Base-by-base conservation (phyloP, 306 rosid genomes). In the Vigna mungo region DNA sequence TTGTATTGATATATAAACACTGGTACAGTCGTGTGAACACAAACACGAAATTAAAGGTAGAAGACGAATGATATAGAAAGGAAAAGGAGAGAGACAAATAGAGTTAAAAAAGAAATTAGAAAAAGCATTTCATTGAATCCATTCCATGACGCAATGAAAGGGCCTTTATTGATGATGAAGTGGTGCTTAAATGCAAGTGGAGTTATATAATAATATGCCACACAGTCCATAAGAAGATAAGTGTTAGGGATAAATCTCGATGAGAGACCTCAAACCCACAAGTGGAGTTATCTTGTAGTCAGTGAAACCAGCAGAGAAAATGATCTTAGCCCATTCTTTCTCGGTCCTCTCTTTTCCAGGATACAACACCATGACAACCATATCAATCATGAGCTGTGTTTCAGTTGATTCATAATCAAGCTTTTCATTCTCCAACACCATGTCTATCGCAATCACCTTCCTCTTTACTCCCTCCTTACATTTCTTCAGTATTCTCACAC, bases 361-460 rank as follows among this genome's bases (percentile, higher is more conserved):
- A 48, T 10, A 66, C 17, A 66, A 18, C 53, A 66, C 36, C 71
- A 66, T 66, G 53, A 66, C 36, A 5, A 66, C 36, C 36, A 25
- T 14, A 47, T 68, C 73, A 46, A 68, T 0, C 2, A 68, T 14
- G 58, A 46, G 58, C 15, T 68, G 7, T 8, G 55, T 46, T 46
- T 68, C 41, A 46, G 25, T 13, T 46, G 41, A 46, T 68, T 46
- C 21, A 47, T 46, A 8, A 47, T 86, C 83, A 3, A 9, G 71
- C 10, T 65, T 74, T 15, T 81, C 18, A 4, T 48, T 74, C n/a
- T 59, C 87, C 49, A 88, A 6, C 60, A 81, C 68, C 85, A 88
- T 88, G 65, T 88, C 92, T 55, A 88, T 86, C 39, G 84, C 23
- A 0, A 88, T 80, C 52, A 88, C 78, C 74, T 86, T 62, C 48